Evolutionary conservation across 257 asterid genomes (phyloP).

Genomic region (Nicotiana tomentosiformis): DNA sequence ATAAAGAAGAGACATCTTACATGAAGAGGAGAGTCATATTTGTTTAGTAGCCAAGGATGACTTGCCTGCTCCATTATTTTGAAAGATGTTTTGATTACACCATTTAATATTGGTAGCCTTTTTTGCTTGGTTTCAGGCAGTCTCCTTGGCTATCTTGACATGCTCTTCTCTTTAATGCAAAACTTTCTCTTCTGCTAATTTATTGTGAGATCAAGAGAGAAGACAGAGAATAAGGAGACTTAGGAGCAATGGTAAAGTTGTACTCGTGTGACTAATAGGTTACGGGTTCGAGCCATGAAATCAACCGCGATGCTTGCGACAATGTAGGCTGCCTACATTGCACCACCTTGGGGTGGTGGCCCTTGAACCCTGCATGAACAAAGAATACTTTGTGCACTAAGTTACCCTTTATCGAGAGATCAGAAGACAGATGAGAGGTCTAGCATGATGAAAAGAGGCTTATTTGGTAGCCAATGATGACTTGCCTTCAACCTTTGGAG

Average conservation of each 20-base stretch:
- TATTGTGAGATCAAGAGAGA: too few species aligned
- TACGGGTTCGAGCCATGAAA: too few species aligned
- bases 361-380: too few species aligned
- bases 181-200: not conserved
- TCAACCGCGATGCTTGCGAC: too few species aligned
- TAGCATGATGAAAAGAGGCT: not conserved
- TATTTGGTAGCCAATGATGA: not conserved
- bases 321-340: too few species aligned
- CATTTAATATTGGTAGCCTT: not conserved
- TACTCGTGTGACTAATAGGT: too few species aligned
- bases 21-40: not conserved
- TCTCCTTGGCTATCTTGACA: conserved; percentile 5
- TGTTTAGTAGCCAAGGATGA: conserved; percentile 1
- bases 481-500: not conserved
- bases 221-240: too few species aligned
- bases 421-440: not conserved
- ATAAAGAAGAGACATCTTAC: not conserved
- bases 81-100: not conserved
- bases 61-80: not conserved
- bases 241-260: too few species aligned
- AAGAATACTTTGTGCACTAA: too few species aligned
- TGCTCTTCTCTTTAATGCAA: not conserved
- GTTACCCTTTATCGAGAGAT: too few species aligned
- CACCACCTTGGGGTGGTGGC: too few species aligned
- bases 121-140: not conserved